These are phyloP conservation scores for Clohesyomyces aquaticus DNA, from an alignment of 495 filamentous ascomycete species.

Conservation along the genomic window DNA sequence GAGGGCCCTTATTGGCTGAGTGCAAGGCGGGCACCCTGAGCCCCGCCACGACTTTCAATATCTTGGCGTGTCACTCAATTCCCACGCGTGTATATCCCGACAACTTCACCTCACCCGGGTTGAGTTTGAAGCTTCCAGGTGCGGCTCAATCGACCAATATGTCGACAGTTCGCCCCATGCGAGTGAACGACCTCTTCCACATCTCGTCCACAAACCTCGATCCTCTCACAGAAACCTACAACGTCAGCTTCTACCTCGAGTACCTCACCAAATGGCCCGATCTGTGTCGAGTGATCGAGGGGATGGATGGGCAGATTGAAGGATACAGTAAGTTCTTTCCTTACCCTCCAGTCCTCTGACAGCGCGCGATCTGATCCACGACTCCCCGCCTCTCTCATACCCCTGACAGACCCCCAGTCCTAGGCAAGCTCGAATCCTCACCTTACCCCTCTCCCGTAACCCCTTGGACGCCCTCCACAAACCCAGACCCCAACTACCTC, in stretches of 20 bases:
- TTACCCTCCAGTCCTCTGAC: slow-evolving; percentile 17
- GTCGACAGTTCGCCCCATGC: slow-evolving; percentile 72
- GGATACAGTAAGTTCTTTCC: slow-evolving; percentile 76
- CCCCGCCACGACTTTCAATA: background rate
- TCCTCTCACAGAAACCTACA: slow-evolving; percentile 93
- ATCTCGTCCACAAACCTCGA: slow-evolving; percentile 88
- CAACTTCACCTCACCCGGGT: background rate
- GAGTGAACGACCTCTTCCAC: slow-evolving; percentile 72
- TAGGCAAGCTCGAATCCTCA: slow-evolving; percentile 93
- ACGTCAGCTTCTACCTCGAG: slow-evolving; percentile 90
- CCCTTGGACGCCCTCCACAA: slow-evolving; percentile 61
- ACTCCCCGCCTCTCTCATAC: background rate
- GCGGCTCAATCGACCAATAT: slow-evolving; percentile 47
- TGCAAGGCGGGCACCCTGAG: no score
- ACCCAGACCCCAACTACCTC: slow-evolving; percentile 65
- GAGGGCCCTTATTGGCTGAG: no score
- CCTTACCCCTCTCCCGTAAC: slow-evolving; percentile 63
- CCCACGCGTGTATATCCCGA: background rate
- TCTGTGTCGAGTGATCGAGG: slow-evolving; percentile 85
- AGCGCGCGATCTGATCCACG: no score
- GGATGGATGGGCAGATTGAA: slow-evolving; percentile 77
- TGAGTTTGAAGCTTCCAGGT: background rate
- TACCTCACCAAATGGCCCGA: slow-evolving; percentile 95
- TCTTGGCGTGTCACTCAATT: background rate
- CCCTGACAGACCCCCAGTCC: slow-evolving; percentile 61